A percentile compares a stretch with the other conserved stretches of the same genome.
These are phyloP conservation scores for Chlamydomonas sp. DNA, from an alignment of 139 green algal species.

Conservation along the genomic window DNA sequence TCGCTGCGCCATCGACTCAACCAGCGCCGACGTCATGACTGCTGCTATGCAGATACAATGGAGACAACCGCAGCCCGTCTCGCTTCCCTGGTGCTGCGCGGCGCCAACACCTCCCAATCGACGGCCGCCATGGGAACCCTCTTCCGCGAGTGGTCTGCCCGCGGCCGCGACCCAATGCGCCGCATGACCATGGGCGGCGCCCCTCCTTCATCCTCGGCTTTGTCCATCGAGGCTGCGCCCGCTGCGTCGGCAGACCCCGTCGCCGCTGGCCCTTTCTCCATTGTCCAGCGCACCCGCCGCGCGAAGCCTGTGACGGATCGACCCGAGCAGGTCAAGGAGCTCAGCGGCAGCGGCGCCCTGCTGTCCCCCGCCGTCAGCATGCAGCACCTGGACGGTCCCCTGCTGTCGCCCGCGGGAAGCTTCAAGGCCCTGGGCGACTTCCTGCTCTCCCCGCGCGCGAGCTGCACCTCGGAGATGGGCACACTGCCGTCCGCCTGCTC, in stretches of 20 bases:
- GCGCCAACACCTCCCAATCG: background rate
- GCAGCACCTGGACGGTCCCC: background rate
- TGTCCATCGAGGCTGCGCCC: background rate
- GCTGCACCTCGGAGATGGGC: too few species aligned
- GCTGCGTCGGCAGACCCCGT: background rate
- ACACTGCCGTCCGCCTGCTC: too few species aligned
- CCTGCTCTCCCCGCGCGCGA: too few species aligned
- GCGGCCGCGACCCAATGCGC: background rate
- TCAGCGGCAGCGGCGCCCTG: background rate
- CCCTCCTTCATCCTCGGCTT: background rate
- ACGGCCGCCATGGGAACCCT: background rate
- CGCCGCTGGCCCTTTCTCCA: background rate
- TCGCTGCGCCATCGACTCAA: too few species aligned
- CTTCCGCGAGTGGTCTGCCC: background rate
- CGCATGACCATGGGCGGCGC: slow-evolving; percentile 38
- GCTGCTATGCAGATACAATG: background rate
- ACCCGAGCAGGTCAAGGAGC: too few species aligned
- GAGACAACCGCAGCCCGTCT: too few species aligned
- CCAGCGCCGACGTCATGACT: background rate
- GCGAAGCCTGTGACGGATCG: too few species aligned
- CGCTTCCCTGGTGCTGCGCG: background rate
- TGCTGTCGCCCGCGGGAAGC: background rate
- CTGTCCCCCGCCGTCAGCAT: slow-evolving; percentile 8
- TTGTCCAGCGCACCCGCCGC: slow-evolving; percentile 1
- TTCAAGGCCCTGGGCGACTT: background rate